Conservation (phyloP, 768 basidiomycete species). For the Clathrus columnatus region DNA sequence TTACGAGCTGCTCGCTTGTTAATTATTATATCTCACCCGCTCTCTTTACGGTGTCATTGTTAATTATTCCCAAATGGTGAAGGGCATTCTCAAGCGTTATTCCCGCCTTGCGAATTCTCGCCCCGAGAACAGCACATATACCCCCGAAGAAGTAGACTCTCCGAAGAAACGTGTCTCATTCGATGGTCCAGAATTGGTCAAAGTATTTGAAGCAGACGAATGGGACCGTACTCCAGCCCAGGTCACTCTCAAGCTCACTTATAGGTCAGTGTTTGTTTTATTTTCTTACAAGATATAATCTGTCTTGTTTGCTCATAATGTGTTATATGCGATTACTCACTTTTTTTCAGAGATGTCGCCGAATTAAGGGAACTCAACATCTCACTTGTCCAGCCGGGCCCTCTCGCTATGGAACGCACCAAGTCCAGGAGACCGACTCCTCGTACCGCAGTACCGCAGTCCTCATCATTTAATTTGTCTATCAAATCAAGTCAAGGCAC, state of each 20-base stretch:
- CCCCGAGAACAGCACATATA: neutral
- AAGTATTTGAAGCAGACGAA: conserved; percentile 61
- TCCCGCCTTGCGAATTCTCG: neutral
- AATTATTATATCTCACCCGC: neutral
- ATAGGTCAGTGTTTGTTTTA: conserved; percentile 43
- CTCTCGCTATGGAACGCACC: conserved; percentile 8
- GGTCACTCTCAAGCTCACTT: conserved; percentile 51
- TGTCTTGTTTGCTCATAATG: neutral
- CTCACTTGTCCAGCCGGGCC: conserved; percentile 2
- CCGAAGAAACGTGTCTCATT: conserved; percentile 53
- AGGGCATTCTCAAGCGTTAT: conserved; percentile 10
- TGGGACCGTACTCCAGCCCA: conserved; percentile 74
- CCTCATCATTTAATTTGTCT: neutral
- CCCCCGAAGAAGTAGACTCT: neutral
- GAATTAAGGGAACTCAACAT: conserved; percentile 8
- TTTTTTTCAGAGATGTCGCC: conserved; percentile 4
- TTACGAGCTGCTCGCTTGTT: neutral
- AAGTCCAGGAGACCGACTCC: conserved; percentile 2
- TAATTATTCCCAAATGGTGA: conserved; percentile 1
- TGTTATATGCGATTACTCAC: too few species aligned
- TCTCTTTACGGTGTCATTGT: neutral
- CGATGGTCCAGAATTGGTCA: conserved; percentile 41
- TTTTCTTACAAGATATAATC: too few species aligned
- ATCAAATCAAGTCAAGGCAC: neutral
- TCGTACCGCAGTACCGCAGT: neutral